phyloP scores from a whole-genome alignment of 2,329 filamentous ascomycete genomes.

The Chlorencoelia australis region DNA sequence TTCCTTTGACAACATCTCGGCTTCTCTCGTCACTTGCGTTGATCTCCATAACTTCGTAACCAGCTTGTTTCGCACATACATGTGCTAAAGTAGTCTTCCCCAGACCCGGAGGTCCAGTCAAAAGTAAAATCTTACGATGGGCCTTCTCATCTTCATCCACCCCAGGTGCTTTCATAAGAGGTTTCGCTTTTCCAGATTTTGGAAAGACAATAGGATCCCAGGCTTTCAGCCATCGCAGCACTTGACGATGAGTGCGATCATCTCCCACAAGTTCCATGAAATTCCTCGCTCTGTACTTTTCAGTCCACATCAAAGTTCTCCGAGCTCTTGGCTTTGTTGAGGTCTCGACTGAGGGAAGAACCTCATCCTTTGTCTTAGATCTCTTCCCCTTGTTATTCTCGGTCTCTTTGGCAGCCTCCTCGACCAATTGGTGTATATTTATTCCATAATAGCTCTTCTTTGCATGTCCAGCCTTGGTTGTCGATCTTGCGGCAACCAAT shows the following conservation, averaged over 20 bases:
- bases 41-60: slow-evolving; percentile 94
- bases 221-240: slow-evolving; percentile 84
- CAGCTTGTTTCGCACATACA: slow-evolving; percentile 88
- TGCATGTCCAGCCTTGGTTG: slow-evolving; percentile 55
- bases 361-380: slow-evolving; percentile 29
- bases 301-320: slow-evolving; percentile 71
- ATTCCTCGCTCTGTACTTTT: slow-evolving; percentile 87
- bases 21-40: slow-evolving; percentile 96
- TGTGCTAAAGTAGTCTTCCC: slow-evolving; percentile 96
- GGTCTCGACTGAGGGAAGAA: slow-evolving; percentile 33
- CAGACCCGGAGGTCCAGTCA: slow-evolving; percentile 85
- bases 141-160: slow-evolving; percentile 57
- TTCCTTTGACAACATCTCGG: slow-evolving; percentile 76
- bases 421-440: slow-evolving; percentile 76
- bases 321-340: slow-evolving; percentile 20
- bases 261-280: slow-evolving; percentile 94
- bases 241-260: slow-evolving; percentile 81
- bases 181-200: slow-evolving; percentile 46
- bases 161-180: slow-evolving; percentile 32
- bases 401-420: slow-evolving; percentile 49
- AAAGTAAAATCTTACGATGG: slow-evolving; percentile 78
- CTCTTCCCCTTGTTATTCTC: slow-evolving; percentile 30
- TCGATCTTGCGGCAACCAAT: slow-evolving; percentile 58
- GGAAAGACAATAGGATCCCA: slow-evolving; percentile 95
- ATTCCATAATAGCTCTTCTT: slow-evolving; percentile 81